Base-by-base conservation (phyloP, 1,139 yeast genomes). In the Hyphopichia khmerensis region DNA sequence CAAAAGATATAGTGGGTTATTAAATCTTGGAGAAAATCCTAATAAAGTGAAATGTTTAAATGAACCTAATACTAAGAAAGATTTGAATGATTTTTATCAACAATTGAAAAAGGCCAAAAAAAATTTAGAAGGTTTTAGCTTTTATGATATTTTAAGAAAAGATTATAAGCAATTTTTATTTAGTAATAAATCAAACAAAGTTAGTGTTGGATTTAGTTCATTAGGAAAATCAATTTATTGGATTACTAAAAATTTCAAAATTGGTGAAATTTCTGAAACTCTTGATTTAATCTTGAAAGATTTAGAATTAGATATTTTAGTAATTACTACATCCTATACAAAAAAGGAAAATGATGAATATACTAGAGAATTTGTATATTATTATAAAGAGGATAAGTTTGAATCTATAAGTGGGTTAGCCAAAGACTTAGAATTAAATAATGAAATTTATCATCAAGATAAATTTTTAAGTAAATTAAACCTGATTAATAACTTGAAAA, bases 161-260 rank as follows among this genome's bases (percentile, higher is more conserved):
- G 99, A 91, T 59, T 91, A 87, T 62, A 91, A 91, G 57, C 84
- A 82, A 53, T 90, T 86, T 67, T 66, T 63, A 3, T 78, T 79
- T 11, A 65, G 63, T 1, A 61, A 62, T 6, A 56, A 57, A 2
- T 16, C 35, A 2, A 26, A 11, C 11, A 18, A 24, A 8, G 51
- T 52, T 2, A 61, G 57, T 8, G 72, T 88, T 27, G 98, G 97
- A 0, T 84, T 90, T 53, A 79, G 93, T 41, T 85, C 96, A 0
- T 68, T 85, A 16, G 87, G 86, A 2, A 82, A 80, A 57, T 72
- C 90, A 0, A 63, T 84, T 35, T 64, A 67, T n/a, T 84, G 88
- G 83, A 54, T 87, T 1, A 52, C 69, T 41, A 57, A 63, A 9
- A 55, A 51, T 16, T 68, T 63, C 36, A 37, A 55, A 2, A 59